Evolutionary conservation across 805 yeast genomes (phyloP).

Genomic region (Saturnispora saitoi): DNA sequence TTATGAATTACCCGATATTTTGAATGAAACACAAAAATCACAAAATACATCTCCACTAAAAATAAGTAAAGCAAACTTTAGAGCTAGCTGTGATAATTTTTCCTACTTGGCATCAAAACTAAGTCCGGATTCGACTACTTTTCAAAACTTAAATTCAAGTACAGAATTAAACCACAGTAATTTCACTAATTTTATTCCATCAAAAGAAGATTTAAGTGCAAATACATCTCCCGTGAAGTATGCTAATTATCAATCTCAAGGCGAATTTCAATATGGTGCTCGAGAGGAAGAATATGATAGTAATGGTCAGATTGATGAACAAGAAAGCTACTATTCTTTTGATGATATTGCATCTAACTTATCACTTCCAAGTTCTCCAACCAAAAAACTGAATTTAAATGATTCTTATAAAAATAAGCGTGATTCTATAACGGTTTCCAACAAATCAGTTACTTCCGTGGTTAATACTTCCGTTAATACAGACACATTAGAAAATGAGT

Average conservation of each 20-base stretch:
- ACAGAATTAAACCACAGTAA: not conserved
- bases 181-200: slow-evolving; percentile 3
- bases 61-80: not conserved
- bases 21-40: slow-evolving; percentile 15
- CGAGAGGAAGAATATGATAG: not conserved
- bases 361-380: slow-evolving; percentile 1
- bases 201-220: not conserved
- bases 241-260: not conserved
- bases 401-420: not conserved
- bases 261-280: slow-evolving; percentile 1
- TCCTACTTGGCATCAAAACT: slow-evolving; percentile 20
- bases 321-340: slow-evolving; percentile 2
- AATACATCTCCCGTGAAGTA: slow-evolving; percentile 5
- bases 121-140: slow-evolving; percentile 26
- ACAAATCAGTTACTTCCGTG: not conserved
- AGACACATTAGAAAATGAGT: not conserved
- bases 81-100: slow-evolving; percentile 20
- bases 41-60: slow-evolving; percentile 23
- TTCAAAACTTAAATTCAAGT: slow-evolving; percentile 5
- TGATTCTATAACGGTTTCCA: not conserved
- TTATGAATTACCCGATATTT: not conserved
- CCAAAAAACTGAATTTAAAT: not conserved
- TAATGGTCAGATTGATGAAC: not conserved
- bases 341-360: not conserved
- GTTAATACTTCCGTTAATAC: slow-evolving; percentile 6